Evolutionary conservation across 1,139 yeast genomes (phyloP), one percentile per base, ranked within the genome.

Genomic region (Trichomonascaceae sp.): DNA sequence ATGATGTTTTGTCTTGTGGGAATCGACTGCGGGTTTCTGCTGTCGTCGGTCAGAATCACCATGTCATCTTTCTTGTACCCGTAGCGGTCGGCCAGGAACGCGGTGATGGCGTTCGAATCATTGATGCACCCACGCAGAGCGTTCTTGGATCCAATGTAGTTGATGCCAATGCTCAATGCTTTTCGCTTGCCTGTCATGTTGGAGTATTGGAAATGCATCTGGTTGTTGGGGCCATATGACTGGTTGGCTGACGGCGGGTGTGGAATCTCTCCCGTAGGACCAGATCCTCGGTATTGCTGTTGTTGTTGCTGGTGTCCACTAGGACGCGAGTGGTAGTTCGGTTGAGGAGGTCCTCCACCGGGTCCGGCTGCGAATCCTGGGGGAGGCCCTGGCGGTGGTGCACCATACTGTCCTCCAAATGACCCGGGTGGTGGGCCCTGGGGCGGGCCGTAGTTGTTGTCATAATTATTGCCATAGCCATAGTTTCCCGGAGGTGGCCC

Each of bases 81-180:
- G 47, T 68, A 74, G 28, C 64, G 54, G 36, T 64, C 61, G 27
- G 71, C 42, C 34, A 62, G 44, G 39, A 55, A 62, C 20, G 46
- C 37, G 16, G 52, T 37, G 46, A 62, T 57, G 27, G 64, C 64
- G 15, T 49, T 43, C 6, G 61, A 65, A 35, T 62, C 66, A 50
- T 87, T 87, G 55, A 87, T 80, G 57, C 96, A 85, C 1, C 97
- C 97, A 36, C 77, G 64, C 40, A 87, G 64, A 43, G 69, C 75
- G 53, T 74, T 77, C 32, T 59, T 60, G n/a, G 78, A 57, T 8
- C 93, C 93, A 46, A 75, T 65, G 57, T 87, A 87, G 60, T 87
- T 87, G 58, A 84, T 79, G 6, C 97, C 97, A 36, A 87, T 67
- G 37, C 85, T 57, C 39, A 87, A 58, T 1, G 96, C 97, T 61